A percentile compares a stretch with the other conserved stretches of the same genome.
Conservation (phyloP, 805 yeast genomes). For the Millerozyma acaciae region DNA sequence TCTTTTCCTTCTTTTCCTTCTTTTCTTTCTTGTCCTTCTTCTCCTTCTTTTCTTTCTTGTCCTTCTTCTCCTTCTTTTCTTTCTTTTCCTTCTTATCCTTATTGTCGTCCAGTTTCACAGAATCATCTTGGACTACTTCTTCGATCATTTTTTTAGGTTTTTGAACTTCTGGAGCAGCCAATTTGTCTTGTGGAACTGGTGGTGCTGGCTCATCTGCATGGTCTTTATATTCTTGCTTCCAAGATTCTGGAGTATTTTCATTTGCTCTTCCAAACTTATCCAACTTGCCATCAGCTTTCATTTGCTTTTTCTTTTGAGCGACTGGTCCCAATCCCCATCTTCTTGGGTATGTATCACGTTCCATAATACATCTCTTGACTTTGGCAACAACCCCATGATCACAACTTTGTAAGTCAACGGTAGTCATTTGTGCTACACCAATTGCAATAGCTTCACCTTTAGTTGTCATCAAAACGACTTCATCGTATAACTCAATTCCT, state of each 20-base stretch:
- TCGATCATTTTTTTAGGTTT: slow-evolving; percentile 50
- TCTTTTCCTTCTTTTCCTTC: slow-evolving; percentile 22
- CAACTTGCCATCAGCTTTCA: slow-evolving; percentile 94
- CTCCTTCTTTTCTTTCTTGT: slow-evolving; percentile 60
- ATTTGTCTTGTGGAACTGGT: slow-evolving; percentile 52
- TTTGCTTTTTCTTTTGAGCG: slow-evolving; percentile 97
- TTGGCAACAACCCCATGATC: slow-evolving; percentile 99
- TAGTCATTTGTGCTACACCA: slow-evolving; percentile 98
- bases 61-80: slow-evolving; percentile 49
- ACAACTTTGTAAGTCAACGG: slow-evolving; percentile 92
- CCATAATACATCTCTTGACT: slow-evolving; percentile 99
- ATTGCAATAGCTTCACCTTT: slow-evolving; percentile 99
- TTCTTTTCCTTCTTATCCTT: slow-evolving; percentile 33
- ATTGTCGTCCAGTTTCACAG: slow-evolving; percentile 13
- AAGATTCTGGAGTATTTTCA: slow-evolving; percentile 88
- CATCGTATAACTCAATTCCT: slow-evolving; percentile 95
- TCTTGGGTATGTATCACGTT: slow-evolving; percentile 98
- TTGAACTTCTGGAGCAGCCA: slow-evolving; percentile 43
- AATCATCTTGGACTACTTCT: slow-evolving; percentile 35
- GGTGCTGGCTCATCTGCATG: slow-evolving; percentile 59
- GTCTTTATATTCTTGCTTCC: slow-evolving; percentile 84
- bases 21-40: slow-evolving; percentile 54
- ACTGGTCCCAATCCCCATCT: slow-evolving; percentile 99
- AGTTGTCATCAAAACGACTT: slow-evolving; percentile 95
- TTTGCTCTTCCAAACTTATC: slow-evolving; percentile 93